Conservation (phyloP, 2,329 filamentous ascomycete species). For the Phaeosphaeria sp. region DNA sequence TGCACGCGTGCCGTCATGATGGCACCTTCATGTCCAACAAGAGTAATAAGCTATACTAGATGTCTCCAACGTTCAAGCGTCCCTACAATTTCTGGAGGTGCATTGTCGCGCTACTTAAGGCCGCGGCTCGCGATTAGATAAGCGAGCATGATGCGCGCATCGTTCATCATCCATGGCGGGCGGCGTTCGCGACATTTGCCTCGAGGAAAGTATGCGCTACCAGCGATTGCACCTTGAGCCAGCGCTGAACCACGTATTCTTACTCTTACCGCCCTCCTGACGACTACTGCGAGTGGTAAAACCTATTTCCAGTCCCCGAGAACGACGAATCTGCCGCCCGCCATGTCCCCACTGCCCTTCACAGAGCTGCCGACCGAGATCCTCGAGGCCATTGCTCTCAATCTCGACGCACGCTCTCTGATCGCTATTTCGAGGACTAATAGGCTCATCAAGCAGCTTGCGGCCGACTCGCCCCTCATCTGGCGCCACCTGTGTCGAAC, state of each 20-base stretch:
- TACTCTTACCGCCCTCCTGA: not conserved
- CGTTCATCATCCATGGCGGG: slow-evolving; percentile 4
- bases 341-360: slow-evolving; percentile 30
- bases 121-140: slow-evolving; percentile 21
- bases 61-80: not conserved
- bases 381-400: slow-evolving; percentile 76
- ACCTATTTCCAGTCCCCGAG: not conserved
- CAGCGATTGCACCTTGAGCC: slow-evolving; percentile 2
- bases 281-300: not conserved
- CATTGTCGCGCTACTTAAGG: slow-evolving; percentile 12
- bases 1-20: not conserved
- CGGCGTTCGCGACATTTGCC: slow-evolving; percentile 23
- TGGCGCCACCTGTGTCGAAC: slow-evolving; percentile 79
- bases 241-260: not conserved
- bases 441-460: slow-evolving; percentile 68
- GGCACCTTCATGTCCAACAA: not conserved
- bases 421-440: slow-evolving; percentile 65
- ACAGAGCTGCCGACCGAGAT: slow-evolving; percentile 78
- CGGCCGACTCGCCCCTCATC: slow-evolving; percentile 73
- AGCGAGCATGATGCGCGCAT: slow-evolving; percentile 17
- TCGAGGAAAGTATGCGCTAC: not conserved
- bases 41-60: not conserved
- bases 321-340: not conserved
- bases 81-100: slow-evolving; percentile 6
- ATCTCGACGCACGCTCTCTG: slow-evolving; percentile 60